Base-by-base conservation (phyloP, 148 eudicot species). In the Silene uniflora region DNA sequence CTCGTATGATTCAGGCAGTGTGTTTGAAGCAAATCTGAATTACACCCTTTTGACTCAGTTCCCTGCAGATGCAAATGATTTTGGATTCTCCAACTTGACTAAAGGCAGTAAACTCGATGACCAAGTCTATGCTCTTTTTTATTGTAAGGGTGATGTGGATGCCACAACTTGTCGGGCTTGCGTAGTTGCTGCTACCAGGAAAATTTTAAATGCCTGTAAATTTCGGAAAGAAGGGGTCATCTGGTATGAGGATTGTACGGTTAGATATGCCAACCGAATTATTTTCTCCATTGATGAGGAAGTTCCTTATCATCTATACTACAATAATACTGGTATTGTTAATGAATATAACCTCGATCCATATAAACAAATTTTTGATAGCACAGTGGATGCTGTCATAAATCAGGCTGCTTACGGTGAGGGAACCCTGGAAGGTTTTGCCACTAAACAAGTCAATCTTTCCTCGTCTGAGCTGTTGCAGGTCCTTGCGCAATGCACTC, bases 211-310 rank as follows among this genome's bases (percentile, higher is more conserved):
- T 0, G 18, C 3, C 24, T 81, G 81, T 39, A 39, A 52, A 16
- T 24, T 22, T 10, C 7, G 10, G 58, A 81, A 73, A 27, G 74
- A 24, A 46, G 84, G 60, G 23, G 61, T 62, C 13, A 42, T 77
- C 7, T 81, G 74, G 77, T 81, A 49, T 72, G 44, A 77, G 49
- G 47, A 76, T 16, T 81, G 84, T 62, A 81, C 74, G 13, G 54
- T 81, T 44, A 69, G 75, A 24, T 81, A 73, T 69, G 44, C 81
- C 35, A 77, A 81, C 54, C 66, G 58, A 0, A 47, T 55, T 4
- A 63, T 76, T 0, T 49, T 44, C 71, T 74, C 73, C 0, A 9
- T 24, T 0, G 12, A n/a, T 13, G 75, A 42, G 0, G 24, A 55
- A 25, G 8, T 0, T 39, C 39, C 17, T 1, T 29, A 29, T 29